Evolutionary conservation across 345 rosid species (phyloP).

Genomic region (Cochlearia excelsa): DNA sequence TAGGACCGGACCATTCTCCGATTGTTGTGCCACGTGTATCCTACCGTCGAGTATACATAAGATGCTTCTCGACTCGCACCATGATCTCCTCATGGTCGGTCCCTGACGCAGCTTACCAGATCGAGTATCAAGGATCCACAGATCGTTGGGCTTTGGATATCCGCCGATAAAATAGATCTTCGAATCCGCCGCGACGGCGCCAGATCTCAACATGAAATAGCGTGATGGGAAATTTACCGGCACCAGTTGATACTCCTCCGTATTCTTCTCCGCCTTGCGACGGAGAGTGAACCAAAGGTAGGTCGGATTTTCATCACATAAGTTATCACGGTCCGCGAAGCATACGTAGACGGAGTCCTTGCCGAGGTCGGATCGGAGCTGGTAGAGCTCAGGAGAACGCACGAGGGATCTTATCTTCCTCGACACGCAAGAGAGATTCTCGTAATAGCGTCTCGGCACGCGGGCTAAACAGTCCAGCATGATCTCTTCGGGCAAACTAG

Average conservation of each 20-base stretch:
- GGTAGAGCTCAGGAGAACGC: constrained; percentile 52
- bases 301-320: not conserved
- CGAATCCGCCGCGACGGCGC: constrained; percentile 45
- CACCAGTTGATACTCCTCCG: constrained; percentile 37
- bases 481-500: constrained; percentile 54
- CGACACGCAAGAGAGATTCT: constrained; percentile 52
- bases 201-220: constrained; percentile 41
- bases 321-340: constrained; percentile 34
- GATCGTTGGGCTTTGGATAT: constrained; percentile 43
- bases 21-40: constrained; percentile 61
- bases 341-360: constrained; percentile 50
- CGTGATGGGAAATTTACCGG: constrained; percentile 41
- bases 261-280: constrained; percentile 18
- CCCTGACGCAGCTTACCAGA: constrained; percentile 46
- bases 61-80: constrained; percentile 51
- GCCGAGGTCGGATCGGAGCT: constrained; percentile 50
- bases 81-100: constrained; percentile 50
- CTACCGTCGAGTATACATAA: constrained; percentile 42
- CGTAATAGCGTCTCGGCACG: constrained; percentile 49
- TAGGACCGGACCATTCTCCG: constrained; percentile 39
- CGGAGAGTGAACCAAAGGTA: constrained; percentile 10
- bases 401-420: constrained; percentile 48
- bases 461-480: constrained; percentile 54
- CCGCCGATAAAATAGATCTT: constrained; percentile 59
- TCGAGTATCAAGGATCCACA: constrained; percentile 68